Percentiles rank a stretch among this genome's conserved stretches.
These are phyloP conservation scores for Ceratocystis albifundus DNA, from an alignment of 2,329 filamentous ascomycete species.

Conservation along the genomic window DNA sequence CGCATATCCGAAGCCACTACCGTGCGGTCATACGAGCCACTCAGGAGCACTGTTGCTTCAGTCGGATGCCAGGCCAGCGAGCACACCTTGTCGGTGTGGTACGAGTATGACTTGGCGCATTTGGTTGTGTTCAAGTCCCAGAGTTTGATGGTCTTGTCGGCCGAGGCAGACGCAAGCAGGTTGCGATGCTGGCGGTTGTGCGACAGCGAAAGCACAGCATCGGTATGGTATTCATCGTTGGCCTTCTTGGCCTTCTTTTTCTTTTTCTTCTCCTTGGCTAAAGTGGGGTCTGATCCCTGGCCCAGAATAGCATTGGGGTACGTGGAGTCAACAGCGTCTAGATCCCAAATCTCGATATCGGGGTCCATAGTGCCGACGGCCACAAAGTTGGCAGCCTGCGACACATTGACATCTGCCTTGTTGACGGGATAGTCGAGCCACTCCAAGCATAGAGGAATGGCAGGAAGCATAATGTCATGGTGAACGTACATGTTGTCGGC, in stretches of 20 bases:
- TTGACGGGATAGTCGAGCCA: slow-evolving; percentile 91
- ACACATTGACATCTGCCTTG: slow-evolving; percentile 49
- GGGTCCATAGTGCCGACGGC: slow-evolving; percentile 95
- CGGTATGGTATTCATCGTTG: slow-evolving; percentile 87
- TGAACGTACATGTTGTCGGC: slow-evolving; percentile 97
- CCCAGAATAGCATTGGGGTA: slow-evolving; percentile 95
- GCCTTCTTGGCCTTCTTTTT: slow-evolving; percentile 82
- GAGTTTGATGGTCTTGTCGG: slow-evolving; percentile 93
- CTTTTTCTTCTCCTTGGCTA: slow-evolving; percentile 61
- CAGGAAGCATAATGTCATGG: slow-evolving; percentile 98
- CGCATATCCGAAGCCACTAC: slow-evolving; percentile 94
- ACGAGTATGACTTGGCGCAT: slow-evolving; percentile 88
- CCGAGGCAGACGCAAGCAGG: slow-evolving; percentile 84
- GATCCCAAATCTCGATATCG: slow-evolving; percentile 96
- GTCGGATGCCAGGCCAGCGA: slow-evolving; percentile 84
- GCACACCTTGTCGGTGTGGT: slow-evolving; percentile 97
- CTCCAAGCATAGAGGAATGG: slow-evolving; percentile 88
- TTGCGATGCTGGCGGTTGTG: slow-evolving; percentile 91
- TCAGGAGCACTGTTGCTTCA: slow-evolving; percentile 79
- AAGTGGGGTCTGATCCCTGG: slow-evolving; percentile 47
- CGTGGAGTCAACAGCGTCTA: slow-evolving; percentile 94
- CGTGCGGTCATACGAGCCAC: slow-evolving; percentile 89
- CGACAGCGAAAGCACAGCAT: slow-evolving; percentile 80
- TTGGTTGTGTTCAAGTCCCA: slow-evolving; percentile 91
- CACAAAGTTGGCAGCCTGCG: slow-evolving; percentile 74